phyloP scores from a whole-genome alignment of 805 yeast species.

The Suhomyces xylopsoci region DNA sequence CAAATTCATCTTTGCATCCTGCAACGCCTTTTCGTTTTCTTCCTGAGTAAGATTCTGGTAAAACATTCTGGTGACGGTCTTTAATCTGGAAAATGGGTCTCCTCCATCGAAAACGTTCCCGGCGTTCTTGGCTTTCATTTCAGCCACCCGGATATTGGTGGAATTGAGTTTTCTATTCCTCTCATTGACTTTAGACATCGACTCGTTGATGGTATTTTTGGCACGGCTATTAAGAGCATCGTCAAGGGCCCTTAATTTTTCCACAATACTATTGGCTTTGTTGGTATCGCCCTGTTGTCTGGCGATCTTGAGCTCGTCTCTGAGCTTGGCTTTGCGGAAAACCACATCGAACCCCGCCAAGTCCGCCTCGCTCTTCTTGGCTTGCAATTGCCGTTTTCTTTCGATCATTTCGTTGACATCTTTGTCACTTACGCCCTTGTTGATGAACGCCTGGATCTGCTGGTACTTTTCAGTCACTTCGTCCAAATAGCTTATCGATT shows the following conservation, averaged over 20 bases:
- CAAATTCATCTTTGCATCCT: conserved; percentile 48
- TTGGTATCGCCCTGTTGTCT: conserved; percentile 49
- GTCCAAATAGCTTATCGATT: conserved; percentile 58
- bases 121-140: conserved; percentile 45
- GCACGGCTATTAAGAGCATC: conserved; percentile 42
- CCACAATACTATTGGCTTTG: conserved; percentile 25
- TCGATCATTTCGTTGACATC: conserved; percentile 78
- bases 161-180: conserved; percentile 83
- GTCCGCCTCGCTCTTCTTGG: conserved; percentile 30
- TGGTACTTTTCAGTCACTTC: conserved; percentile 62
- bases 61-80: conserved; percentile 82
- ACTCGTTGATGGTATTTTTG: conserved; percentile 27
- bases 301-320: conserved; percentile 76
- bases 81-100: conserved; percentile 87
- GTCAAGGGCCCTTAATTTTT: conserved; percentile 44
- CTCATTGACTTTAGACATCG: conserved; percentile 71
- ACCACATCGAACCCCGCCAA: conserved; percentile 59
- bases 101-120: conserved; percentile 44
- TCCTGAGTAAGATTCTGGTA: conserved; percentile 57
- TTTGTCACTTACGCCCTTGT: conserved; percentile 63
- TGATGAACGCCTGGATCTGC: conserved; percentile 60
- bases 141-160: conserved; percentile 76
- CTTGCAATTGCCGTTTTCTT: conserved; percentile 57
- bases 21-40: conserved; percentile 58
- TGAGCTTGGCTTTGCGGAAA: conserved; percentile 63